A percentile compares a stretch with the other conserved stretches of the same genome.
Evolutionary conservation across 2,329 filamentous ascomycete species (phyloP).

Genomic region (Alternaria consortialis): DNA sequence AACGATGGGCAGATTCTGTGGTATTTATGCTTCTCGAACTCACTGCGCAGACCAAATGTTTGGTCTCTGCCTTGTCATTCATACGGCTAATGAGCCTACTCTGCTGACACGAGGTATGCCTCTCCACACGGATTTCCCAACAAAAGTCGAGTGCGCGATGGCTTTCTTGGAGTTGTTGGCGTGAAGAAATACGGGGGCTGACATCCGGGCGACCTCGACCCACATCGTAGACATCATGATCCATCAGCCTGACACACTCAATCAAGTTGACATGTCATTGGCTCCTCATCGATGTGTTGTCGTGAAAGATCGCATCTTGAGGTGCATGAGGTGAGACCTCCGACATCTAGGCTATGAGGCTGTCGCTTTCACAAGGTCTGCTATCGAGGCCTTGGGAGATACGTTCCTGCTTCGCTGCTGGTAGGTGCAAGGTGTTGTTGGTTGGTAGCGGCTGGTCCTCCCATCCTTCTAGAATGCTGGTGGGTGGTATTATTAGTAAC

Average conservation of each 20-base stretch:
- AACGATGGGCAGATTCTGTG: background rate
- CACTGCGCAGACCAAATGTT: background rate
- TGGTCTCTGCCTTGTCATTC: background rate
- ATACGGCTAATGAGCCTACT: background rate
- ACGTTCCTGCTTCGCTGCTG: background rate
- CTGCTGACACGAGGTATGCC: slow-evolving; percentile 7
- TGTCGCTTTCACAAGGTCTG: background rate
- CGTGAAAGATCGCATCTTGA: background rate
- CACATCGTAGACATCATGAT: background rate
- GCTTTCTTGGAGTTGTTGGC: background rate
- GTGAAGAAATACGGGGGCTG: background rate
- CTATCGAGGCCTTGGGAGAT: background rate
- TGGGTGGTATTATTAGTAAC: background rate
- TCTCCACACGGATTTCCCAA: slow-evolving; percentile 5
- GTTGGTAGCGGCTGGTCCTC: background rate
- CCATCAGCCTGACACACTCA: background rate
- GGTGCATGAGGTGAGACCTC: background rate
- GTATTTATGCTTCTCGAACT: background rate
- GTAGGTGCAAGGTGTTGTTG: background rate
- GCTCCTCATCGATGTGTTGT: background rate
- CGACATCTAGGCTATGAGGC: background rate
- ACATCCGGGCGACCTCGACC: background rate
- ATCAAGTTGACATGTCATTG: background rate
- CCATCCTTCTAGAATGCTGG: background rate
- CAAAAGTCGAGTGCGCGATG: background rate